A percentile compares a stretch with the other conserved stretches of the same genome.
Conservation (phyloP, 2,329 filamentous ascomycete species). For the Pleoardoris graminearum region DNA sequence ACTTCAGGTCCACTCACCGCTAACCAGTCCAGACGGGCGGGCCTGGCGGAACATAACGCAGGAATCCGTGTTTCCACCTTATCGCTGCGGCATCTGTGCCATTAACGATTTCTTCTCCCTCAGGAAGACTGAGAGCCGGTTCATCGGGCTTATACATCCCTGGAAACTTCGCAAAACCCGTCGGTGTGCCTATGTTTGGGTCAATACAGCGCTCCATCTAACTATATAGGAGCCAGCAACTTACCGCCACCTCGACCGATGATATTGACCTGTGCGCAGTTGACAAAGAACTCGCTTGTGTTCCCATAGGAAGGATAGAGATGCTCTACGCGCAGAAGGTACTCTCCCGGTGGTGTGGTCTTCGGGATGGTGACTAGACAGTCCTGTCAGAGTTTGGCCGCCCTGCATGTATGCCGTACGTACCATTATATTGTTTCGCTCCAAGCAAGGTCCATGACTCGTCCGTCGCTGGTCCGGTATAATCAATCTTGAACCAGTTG, state of each 20-base stretch:
- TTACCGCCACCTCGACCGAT: neutral
- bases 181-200: neutral
- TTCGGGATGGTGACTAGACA: neutral
- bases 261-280: neutral
- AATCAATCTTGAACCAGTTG: slow-evolving; percentile 13
- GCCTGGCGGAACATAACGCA: neutral
- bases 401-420: too few relatives aligned
- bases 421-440: neutral
- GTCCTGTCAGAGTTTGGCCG: too few relatives aligned
- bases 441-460: neutral
- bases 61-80: neutral
- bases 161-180: neutral
- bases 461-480: neutral
- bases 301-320: neutral
- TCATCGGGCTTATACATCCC: neutral
- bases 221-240: too few relatives aligned
- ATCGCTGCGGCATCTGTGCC: neutral
- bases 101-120: neutral
- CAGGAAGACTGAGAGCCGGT: neutral
- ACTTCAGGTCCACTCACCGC: too few relatives aligned
- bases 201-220: too few relatives aligned
- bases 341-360: neutral
- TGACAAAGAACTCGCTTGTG: neutral
- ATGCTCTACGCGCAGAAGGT: neutral
- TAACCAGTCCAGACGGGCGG: neutral